These are phyloP conservation scores for Hypocrella siamensis DNA, from an alignment of 2,329 filamentous ascomycete species.

Conservation along the genomic window DNA sequence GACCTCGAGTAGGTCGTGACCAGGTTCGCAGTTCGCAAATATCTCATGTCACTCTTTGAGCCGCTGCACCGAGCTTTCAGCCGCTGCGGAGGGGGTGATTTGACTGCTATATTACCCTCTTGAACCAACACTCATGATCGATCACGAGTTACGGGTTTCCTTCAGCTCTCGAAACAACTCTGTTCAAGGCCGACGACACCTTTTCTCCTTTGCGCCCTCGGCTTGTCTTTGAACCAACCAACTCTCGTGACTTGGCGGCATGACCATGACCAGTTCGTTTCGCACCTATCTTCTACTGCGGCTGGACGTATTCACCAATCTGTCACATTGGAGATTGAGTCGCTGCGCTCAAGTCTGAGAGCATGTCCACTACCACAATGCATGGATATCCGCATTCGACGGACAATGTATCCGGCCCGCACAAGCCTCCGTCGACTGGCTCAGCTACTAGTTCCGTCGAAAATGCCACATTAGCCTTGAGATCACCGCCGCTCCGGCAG, in stretches of 20 bases:
- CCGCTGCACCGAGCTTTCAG: too few species aligned
- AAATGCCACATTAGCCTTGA: conserved; percentile 3
- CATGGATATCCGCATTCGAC: conserved; percentile 4
- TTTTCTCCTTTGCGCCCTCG: too few species aligned
- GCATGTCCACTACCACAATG: conserved; percentile 4
- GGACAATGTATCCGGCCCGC: background rate
- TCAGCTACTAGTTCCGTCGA: conserved; percentile 4
- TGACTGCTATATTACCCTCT: too few species aligned
- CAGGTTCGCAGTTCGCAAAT: too few species aligned
- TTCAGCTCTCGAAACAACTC: too few species aligned
- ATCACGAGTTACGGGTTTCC: too few species aligned
- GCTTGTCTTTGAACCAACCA: too few species aligned
- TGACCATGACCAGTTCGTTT: background rate
- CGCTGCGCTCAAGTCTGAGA: background rate
- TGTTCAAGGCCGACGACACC: too few species aligned
- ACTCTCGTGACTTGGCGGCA: background rate
- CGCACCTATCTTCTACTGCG: background rate
- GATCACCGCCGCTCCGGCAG: conserved; percentile 6
- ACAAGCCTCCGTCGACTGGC: conserved; percentile 3
- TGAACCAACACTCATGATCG: too few species aligned
- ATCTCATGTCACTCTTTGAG: too few species aligned
- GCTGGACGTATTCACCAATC: background rate
- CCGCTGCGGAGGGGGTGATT: too few species aligned
- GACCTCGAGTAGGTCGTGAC: too few species aligned
- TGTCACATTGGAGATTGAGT: background rate